Evolutionary conservation across 495 filamentous ascomycete species (phyloP).

Genomic region (Glonium stellatum): DNA sequence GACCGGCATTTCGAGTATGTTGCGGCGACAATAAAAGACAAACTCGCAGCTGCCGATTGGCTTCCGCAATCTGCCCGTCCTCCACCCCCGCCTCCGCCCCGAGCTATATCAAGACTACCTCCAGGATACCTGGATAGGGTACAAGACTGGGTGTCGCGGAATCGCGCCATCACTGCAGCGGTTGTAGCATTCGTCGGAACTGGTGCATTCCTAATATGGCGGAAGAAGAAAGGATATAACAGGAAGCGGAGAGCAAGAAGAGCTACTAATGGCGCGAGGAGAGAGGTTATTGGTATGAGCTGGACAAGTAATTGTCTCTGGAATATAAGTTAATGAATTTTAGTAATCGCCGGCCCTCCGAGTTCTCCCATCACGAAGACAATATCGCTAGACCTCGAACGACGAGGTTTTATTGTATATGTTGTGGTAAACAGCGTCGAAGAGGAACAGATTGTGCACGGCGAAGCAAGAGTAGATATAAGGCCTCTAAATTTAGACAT

Average conservation of each 20-base stretch:
- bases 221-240: conserved; percentile 50
- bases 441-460: conserved; percentile 73
- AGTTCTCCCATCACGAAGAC: conserved; percentile 73
- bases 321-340: not conserved
- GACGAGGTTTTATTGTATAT: conserved; percentile 89
- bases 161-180: conserved; percentile 64
- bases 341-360: conserved; percentile 73
- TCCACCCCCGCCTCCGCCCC: conserved; percentile 43
- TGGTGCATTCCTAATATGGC: conserved; percentile 57
- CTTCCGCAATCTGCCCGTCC: conserved; percentile 33
- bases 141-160: conserved; percentile 56
- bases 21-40: conserved; percentile 16
- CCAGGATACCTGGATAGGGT: conserved; percentile 41
- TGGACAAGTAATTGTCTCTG: not conserved
- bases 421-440: conserved; percentile 70
- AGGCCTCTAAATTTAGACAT: conserved; percentile 76
- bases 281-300: conserved; percentile 68
- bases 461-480: conserved; percentile 71
- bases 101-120: conserved; percentile 34
- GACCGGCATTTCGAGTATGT: conserved; percentile 23
- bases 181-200: conserved; percentile 63
- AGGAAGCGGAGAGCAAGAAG: conserved; percentile 68
- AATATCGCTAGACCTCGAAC: conserved; percentile 76
- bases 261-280: conserved; percentile 73
- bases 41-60: conserved; percentile 17